Percentiles rank a stretch among this genome's conserved stretches.
Evolutionary conservation across 1,139 yeast genomes (phyloP).

Genomic region (Kluyveromyces sp.): DNA sequence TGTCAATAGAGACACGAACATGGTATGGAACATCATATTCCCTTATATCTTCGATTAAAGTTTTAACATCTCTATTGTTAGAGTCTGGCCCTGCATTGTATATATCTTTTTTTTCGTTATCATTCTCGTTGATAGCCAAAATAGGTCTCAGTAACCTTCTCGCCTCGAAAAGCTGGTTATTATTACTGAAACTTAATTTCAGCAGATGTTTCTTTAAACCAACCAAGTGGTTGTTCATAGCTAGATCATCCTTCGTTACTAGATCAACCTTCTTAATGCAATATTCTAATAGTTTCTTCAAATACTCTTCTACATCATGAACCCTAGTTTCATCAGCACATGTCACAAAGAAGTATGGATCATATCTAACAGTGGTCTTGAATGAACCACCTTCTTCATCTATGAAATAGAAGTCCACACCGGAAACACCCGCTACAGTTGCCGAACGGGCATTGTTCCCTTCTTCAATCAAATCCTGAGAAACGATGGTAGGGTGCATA

Average conservation of each 20-base stretch:
- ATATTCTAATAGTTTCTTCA: conserved; percentile 60
- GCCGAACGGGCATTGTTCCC: conserved; percentile 41
- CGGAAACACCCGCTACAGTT: conserved; percentile 60
- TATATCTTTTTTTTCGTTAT: conserved; percentile 60
- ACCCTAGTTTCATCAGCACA: conserved; percentile 50
- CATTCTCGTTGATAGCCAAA: conserved; percentile 57
- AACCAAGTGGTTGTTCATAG: conserved; percentile 74
- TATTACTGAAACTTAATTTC: conserved; percentile 66
- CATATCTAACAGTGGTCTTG: conserved; percentile 73
- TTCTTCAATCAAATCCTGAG: conserved; percentile 23
- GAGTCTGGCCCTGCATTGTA: conserved; percentile 33
- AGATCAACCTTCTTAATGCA: conserved; percentile 50
- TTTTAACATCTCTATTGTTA: conserved; percentile 46
- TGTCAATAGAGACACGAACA: conserved; percentile 89
- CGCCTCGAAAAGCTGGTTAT: conserved; percentile 66
- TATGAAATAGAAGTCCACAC: conserved; percentile 90
- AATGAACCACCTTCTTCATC: conserved; percentile 97
- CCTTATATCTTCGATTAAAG: conserved; percentile 66
- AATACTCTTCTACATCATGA: conserved; percentile 74
- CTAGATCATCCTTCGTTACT: conserved; percentile 67
- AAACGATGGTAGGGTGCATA: conserved; percentile 53
- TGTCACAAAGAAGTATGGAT: conserved; percentile 81
- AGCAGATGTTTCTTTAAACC: conserved; percentile 65
- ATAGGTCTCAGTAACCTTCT: conserved; percentile 64
- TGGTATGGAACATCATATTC: conserved; percentile 97